phyloP scores from a whole-genome alignment of 2,329 filamentous ascomycete species.

The Hymenoscyphus fraxineus region DNA sequence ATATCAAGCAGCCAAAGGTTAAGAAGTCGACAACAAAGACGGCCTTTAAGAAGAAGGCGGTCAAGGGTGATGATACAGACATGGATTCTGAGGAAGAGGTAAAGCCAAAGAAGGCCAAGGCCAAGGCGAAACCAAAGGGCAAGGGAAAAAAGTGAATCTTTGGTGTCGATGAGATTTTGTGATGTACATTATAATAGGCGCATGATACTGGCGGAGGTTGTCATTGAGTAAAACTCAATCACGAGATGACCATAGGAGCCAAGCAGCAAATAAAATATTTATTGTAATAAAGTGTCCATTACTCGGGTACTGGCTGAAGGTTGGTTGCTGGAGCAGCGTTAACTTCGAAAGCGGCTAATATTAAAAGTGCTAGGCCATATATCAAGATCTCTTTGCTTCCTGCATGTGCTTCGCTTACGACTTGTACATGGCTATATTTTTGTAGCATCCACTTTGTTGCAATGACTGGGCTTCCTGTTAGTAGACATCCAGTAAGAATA shows the following conservation, averaged over 20 bases:
- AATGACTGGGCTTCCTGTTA: no score
- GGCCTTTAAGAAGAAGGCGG: slow-evolving; percentile 39
- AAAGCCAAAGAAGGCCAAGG: slow-evolving; percentile 29
- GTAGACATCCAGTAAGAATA: no score
- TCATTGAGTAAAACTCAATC: no score
- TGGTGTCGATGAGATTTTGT: slow-evolving; percentile 7
- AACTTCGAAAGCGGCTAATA: no score
- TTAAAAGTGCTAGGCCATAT: no score
- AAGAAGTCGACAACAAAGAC: slow-evolving; percentile 55
- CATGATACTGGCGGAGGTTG: neutral
- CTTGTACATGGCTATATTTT: no score
- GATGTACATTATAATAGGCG: neutral
- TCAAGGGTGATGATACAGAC: slow-evolving; percentile 25
- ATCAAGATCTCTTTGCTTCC: neutral
- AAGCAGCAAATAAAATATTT: no score
- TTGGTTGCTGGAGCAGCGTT: no score
- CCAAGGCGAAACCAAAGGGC: slow-evolving; percentile 27
- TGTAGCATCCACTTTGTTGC: no score
- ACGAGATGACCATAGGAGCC: no score
- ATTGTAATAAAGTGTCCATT: no score
- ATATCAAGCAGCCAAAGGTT: slow-evolving; percentile 86
- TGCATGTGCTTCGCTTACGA: neutral
- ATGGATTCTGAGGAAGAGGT: slow-evolving; percentile 25
- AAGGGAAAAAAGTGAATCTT: slow-evolving; percentile 28
- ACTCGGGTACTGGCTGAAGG: no score